These are phyloP conservation scores for Cercospora sesami DNA, from an alignment of 2,329 filamentous ascomycete genomes.

Conservation along the genomic window DNA sequence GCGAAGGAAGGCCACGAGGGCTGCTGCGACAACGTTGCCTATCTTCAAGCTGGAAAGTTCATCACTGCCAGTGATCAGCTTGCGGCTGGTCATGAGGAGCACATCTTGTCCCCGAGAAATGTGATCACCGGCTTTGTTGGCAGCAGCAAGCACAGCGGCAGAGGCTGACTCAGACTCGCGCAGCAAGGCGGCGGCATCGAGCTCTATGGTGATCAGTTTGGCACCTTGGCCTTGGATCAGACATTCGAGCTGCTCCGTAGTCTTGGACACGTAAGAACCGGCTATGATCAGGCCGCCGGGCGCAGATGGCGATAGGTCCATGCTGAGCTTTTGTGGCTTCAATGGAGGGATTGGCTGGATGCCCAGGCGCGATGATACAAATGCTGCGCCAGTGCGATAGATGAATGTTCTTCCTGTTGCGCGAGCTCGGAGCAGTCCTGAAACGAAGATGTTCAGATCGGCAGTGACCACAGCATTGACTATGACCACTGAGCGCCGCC, in stretches of 20 bases:
- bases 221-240: conserved; percentile 44
- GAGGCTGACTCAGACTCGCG: conserved; percentile 39
- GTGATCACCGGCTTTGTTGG: conserved; percentile 33
- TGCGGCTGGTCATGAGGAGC: conserved; percentile 60
- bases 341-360: conserved; percentile 55
- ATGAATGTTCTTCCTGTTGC: conserved; percentile 46
- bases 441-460: conserved; percentile 58
- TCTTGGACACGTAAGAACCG: conserved; percentile 61
- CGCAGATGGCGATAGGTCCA: conserved; percentile 38
- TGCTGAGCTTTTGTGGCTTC: conserved; percentile 46
- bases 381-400: conserved; percentile 50
- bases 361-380: conserved; percentile 54
- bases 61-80: conserved; percentile 53
- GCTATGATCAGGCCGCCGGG: conserved; percentile 57
- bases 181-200: conserved; percentile 53
- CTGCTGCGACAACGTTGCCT: conserved; percentile 53
- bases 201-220: conserved; percentile 49
- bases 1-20: conserved; percentile 53
- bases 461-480: conserved; percentile 57
- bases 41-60: conserved; percentile 55
- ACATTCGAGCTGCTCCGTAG: conserved; percentile 55
- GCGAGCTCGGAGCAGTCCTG: conserved; percentile 48
- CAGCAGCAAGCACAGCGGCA: conserved; percentile 42
- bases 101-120: conserved; percentile 54
- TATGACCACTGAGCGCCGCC: conserved; percentile 48